These are phyloP conservation scores for Tuber borchii DNA, from an alignment of 495 filamentous ascomycete genomes.

Conservation along the genomic window DNA sequence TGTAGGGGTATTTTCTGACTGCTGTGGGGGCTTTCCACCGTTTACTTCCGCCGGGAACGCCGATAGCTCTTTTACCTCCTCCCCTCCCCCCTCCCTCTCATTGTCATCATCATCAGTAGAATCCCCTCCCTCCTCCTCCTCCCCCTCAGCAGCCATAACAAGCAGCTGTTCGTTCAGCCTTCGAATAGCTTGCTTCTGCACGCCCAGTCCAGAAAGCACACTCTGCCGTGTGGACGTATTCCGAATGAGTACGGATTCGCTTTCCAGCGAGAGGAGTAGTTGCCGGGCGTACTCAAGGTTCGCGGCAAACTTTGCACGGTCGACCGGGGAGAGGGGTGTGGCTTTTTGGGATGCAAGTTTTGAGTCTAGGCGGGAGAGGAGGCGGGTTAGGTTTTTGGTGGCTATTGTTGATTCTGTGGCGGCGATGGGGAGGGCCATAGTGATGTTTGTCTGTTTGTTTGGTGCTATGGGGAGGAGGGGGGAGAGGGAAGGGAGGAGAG, in stretches of 20 bases:
- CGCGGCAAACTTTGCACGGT: constrained; percentile 37
- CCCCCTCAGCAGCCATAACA: constrained; percentile 13
- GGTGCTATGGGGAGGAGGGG: constrained; percentile 18
- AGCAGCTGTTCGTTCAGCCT: constrained; percentile 35
- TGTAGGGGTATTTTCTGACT: background rate
- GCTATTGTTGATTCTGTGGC: background rate
- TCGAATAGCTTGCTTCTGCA: constrained; percentile 33
- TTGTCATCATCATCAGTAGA: constrained; percentile 17
- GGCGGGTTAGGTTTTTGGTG: constrained; percentile 34
- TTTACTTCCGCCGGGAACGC: background rate
- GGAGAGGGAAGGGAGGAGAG: constrained; percentile 48
- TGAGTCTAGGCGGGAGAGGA: constrained; percentile 41
- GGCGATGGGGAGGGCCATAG: background rate
- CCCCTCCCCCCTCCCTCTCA: background rate
- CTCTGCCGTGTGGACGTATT: constrained; percentile 27
- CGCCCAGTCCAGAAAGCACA: constrained; percentile 18
- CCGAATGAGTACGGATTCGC: constrained; percentile 14
- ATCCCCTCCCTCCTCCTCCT: background rate
- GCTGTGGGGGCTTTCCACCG: background rate
- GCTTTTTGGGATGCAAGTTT: constrained; percentile 52
- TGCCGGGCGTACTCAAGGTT: constrained; percentile 40
- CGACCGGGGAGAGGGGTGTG: constrained; percentile 51
- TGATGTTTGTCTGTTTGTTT: background rate
- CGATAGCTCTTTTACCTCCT: constrained; percentile 2
- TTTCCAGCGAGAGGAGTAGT: constrained; percentile 34